These are phyloP conservation scores for Torrubiellomyces zombiae DNA, from an alignment of 2,329 filamentous ascomycete species.

Conservation along the genomic window DNA sequence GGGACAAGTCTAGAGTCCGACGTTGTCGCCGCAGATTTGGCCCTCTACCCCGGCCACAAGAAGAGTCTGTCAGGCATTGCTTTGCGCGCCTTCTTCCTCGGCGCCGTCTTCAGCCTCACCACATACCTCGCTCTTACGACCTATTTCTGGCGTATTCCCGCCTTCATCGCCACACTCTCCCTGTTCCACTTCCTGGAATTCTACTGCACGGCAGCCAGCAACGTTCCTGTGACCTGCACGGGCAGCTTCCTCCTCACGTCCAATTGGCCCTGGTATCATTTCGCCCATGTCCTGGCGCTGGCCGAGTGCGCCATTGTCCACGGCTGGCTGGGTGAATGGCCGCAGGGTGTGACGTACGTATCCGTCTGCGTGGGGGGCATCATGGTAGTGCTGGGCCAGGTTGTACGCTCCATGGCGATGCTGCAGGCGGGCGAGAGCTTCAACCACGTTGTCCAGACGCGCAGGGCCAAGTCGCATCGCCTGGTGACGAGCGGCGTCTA, in stretches of 20 bases:
- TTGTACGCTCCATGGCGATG: slow-evolving; percentile 71
- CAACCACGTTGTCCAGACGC: slow-evolving; percentile 70
- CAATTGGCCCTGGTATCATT: slow-evolving; percentile 72
- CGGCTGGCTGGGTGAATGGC: slow-evolving; percentile 27
- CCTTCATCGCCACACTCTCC: slow-evolving; percentile 53
- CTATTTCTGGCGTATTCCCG: slow-evolving; percentile 42
- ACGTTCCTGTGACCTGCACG: slow-evolving; percentile 55
- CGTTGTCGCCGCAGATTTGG: slow-evolving; percentile 10
- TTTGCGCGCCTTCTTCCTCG: slow-evolving; percentile 37
- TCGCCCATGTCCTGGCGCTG: slow-evolving; percentile 62
- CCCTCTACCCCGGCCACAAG: slow-evolving; percentile 25
- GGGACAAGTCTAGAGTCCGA: no score
- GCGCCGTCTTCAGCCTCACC: slow-evolving; percentile 22
- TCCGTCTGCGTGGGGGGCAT: slow-evolving; percentile 40
- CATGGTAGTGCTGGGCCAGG: slow-evolving; percentile 55
- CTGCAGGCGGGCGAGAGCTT: slow-evolving; percentile 76
- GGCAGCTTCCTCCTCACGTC: slow-evolving; percentile 67
- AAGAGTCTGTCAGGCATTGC: slow-evolving; percentile 46
- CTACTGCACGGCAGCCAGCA: slow-evolving; percentile 73
- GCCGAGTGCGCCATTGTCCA: slow-evolving; percentile 52
- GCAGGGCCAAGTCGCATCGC: slow-evolving; percentile 49
- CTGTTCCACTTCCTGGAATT: slow-evolving; percentile 95
- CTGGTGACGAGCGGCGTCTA: slow-evolving; percentile 82
- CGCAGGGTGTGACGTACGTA: slow-evolving; percentile 23
- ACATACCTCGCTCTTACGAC: slow-evolving; percentile 18